Evolutionary conservation across 2,329 filamentous ascomycete genomes (phyloP).

Genomic region (Microsporum ferrugineum): DNA sequence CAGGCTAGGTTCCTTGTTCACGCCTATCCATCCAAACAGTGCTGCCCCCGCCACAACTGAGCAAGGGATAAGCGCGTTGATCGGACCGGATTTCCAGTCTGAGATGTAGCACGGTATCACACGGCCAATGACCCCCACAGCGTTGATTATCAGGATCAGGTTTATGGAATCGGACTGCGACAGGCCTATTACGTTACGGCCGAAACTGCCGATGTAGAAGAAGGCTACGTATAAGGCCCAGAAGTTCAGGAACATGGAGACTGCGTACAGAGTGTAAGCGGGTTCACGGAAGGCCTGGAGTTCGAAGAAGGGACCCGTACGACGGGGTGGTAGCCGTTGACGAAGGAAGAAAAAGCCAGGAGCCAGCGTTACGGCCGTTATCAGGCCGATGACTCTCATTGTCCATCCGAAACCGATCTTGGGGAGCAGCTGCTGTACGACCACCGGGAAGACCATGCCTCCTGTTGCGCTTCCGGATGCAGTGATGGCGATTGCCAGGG

Average conservation of each 20-base stretch:
- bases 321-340: constrained; percentile 40
- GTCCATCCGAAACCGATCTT: constrained; percentile 55
- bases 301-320: constrained; percentile 42
- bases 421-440: constrained; percentile 46
- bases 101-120: constrained; percentile 48
- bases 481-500: constrained; percentile 48
- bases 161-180: constrained; percentile 42
- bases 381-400: constrained; percentile 49
- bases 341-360: constrained; percentile 36
- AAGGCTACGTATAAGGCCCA: constrained; percentile 46
- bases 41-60: constrained; percentile 33
- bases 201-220: constrained; percentile 38
- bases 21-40: constrained; percentile 48
- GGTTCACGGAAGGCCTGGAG: constrained; percentile 41
- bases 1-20: constrained; percentile 40
- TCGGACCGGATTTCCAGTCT: constrained; percentile 45
- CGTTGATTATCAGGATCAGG: constrained; percentile 55
- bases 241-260: constrained; percentile 37
- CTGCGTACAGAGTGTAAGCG: constrained; percentile 35
- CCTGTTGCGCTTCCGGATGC: constrained; percentile 52
- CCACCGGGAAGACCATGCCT: constrained; percentile 52
- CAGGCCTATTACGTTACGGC: constrained; percentile 30
- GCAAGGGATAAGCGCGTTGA: constrained; percentile 51
- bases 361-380: constrained; percentile 41
- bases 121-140: constrained; percentile 47